A percentile compares a stretch with the other conserved stretches of the same genome.
Conservation (phyloP, 2,329 filamentous ascomycete genomes). For the Pleochaeta shiraiana region DNA sequence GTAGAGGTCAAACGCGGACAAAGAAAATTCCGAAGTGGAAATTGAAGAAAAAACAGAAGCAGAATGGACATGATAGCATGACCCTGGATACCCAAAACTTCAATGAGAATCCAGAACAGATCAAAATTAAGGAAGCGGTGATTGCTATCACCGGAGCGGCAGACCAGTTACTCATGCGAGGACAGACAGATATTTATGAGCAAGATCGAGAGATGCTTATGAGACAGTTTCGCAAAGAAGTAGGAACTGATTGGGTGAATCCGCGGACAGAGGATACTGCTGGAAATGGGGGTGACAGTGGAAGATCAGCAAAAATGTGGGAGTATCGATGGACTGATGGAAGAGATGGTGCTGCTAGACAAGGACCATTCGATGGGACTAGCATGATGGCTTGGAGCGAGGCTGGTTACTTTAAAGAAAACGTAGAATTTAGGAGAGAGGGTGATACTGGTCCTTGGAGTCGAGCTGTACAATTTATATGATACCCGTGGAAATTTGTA, state of each 20-base stretch:
- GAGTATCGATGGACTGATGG: conserved; percentile 88
- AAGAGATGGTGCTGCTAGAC: conserved; percentile 51
- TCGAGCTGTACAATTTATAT: conserved; percentile 10
- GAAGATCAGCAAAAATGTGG: conserved; percentile 37
- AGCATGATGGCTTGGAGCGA: conserved; percentile 86
- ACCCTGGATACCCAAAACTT: conserved; percentile 39
- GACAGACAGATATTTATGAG: conserved; percentile 81
- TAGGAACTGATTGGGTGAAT: conserved; percentile 65
- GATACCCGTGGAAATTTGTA: too few relatives aligned
- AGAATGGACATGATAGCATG: conserved; percentile 34
- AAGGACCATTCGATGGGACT: conserved; percentile 68
- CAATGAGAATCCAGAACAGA: conserved; percentile 45
- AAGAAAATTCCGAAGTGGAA: conserved; percentile 45
- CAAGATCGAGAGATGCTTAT: conserved; percentile 65
- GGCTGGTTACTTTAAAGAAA: conserved; percentile 81
- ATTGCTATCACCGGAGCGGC: conserved; percentile 74
- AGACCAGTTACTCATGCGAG: conserved; percentile 63
- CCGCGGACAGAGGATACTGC: conserved; percentile 21
- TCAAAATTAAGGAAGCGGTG: conserved; percentile 48
- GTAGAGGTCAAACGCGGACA: conserved; percentile 38
- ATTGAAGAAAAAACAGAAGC: conserved; percentile 48
- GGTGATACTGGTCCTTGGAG: conserved; percentile 26
- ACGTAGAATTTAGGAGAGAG: conserved; percentile 52
- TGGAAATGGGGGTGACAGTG: too few relatives aligned
- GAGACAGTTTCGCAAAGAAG: conserved; percentile 64